Conservation (phyloP, 805 yeast genomes). For the Lachancea nothofagi region DNA sequence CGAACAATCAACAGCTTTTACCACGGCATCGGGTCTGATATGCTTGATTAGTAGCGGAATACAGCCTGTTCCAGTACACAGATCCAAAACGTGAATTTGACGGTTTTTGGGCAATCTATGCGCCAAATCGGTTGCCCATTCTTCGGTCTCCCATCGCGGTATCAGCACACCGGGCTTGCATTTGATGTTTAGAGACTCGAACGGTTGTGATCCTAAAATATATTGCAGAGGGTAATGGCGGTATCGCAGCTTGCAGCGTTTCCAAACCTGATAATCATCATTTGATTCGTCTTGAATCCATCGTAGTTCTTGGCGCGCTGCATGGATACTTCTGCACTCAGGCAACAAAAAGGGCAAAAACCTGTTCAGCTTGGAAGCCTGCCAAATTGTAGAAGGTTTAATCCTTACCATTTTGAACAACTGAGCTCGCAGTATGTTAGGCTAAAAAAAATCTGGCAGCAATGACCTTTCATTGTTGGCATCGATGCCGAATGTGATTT, state of each 20-base stretch:
- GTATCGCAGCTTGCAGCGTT: slow-evolving; percentile 52
- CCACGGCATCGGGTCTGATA: slow-evolving; percentile 14
- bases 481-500: too few relatives aligned
- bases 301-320: slow-evolving; percentile 22
- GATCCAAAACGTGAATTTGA: slow-evolving; percentile 46
- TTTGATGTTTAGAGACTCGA: slow-evolving; percentile 57
- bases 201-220: slow-evolving; percentile 80
- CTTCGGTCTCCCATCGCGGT: slow-evolving; percentile 95
- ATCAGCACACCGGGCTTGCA: slow-evolving; percentile 69
- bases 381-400: slow-evolving; percentile 12
- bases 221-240: slow-evolving; percentile 72
- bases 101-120: slow-evolving; percentile 5
- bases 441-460: too few relatives aligned
- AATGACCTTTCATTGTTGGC: too few relatives aligned
- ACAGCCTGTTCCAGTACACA: slow-evolving; percentile 90
- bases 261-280: slow-evolving; percentile 1
- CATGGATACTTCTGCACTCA: slow-evolving; percentile 23
- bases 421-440: too few relatives aligned
- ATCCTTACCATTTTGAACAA: slow-evolving; percentile 26
- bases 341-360: slow-evolving; percentile 26
- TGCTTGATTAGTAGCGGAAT: slow-evolving; percentile 52
- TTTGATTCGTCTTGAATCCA: slow-evolving; percentile 25
- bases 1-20: slow-evolving; percentile 55
- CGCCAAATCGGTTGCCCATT: slow-evolving; percentile 58
- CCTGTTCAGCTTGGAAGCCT: slow-evolving; percentile 15